Evolutionary conservation across 805 yeast genomes (phyloP).

Genomic region (Lipomyces spencermartinsiae): DNA sequence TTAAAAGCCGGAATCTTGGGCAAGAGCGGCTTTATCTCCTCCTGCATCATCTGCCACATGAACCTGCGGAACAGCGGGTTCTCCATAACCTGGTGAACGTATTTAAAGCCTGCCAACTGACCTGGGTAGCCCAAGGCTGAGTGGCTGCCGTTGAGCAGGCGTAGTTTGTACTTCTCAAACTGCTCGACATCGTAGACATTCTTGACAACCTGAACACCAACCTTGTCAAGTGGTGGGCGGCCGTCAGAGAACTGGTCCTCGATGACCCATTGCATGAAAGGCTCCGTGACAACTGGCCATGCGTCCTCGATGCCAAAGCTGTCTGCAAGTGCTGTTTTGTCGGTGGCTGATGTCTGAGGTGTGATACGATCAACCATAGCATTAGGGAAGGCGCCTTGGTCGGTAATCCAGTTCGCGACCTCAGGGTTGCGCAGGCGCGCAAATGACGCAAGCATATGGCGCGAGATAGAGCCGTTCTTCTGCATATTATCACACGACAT

Average conservation of each 20-base stretch:
- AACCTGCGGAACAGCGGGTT: slow-evolving; percentile 11
- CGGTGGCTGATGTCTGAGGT: slow-evolving; percentile 13
- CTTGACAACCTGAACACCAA: slow-evolving; percentile 12
- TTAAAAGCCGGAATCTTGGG: slow-evolving; percentile 9
- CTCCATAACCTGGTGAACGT: slow-evolving; percentile 11
- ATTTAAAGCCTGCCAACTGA: slow-evolving; percentile 10
- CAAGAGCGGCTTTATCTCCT: slow-evolving; percentile 8
- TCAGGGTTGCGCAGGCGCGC: slow-evolving; percentile 11
- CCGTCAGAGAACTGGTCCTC: slow-evolving; percentile 12
- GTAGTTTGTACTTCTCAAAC: slow-evolving; percentile 9
- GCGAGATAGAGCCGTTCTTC: slow-evolving; percentile 12
- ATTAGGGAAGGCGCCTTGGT: slow-evolving; percentile 12
- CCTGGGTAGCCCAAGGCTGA: slow-evolving; percentile 11
- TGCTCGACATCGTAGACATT: slow-evolving; percentile 11
- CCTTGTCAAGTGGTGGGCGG: slow-evolving; percentile 10
- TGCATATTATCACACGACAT: slow-evolving; percentile 11
- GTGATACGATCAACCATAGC: slow-evolving; percentile 11
- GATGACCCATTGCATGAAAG: slow-evolving; percentile 10
- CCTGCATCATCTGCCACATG: slow-evolving; percentile 11
- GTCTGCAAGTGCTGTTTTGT: slow-evolving; percentile 9
- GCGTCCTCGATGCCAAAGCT: slow-evolving; percentile 10
- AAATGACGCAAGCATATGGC: slow-evolving; percentile 7
- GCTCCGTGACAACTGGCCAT: slow-evolving; percentile 13
- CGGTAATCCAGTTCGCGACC: slow-evolving; percentile 13
- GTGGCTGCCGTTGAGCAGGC: slow-evolving; percentile 13